These are phyloP conservation scores for Pythium phragmitis DNA, from an alignment of 352 stramenopile species.

Conservation along the genomic window DNA sequence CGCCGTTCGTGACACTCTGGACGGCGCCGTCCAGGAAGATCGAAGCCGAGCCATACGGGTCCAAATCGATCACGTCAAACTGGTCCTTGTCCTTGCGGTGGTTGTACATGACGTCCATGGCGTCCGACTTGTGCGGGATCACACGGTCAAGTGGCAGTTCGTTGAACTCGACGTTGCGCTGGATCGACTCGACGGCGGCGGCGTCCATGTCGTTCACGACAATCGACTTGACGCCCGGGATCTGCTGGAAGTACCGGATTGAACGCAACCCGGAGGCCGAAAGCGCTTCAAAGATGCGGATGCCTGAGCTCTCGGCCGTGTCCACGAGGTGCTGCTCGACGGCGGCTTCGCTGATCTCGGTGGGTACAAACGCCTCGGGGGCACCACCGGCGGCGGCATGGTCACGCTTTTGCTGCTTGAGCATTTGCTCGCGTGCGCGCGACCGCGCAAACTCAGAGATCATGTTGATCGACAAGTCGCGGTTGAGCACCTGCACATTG, in stretches of 20 bases:
- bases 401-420: slow-evolving; percentile 68
- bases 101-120: slow-evolving; percentile 88
- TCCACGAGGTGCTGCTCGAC: slow-evolving; percentile 65
- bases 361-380: slow-evolving; percentile 39
- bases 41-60: slow-evolving; percentile 98
- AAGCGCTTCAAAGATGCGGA: slow-evolving; percentile 98
- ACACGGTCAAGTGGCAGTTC: slow-evolving; percentile 79
- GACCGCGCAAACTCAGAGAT: slow-evolving; percentile 96
- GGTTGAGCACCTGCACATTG: slow-evolving; percentile 97
- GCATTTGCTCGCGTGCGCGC: slow-evolving; percentile 67
- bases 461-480: slow-evolving; percentile 97
- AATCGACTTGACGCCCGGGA: slow-evolving; percentile 95
- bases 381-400: slow-evolving; percentile 44
- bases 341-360: slow-evolving; percentile 63
- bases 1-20: slow-evolving; percentile 94
- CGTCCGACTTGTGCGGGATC: slow-evolving; percentile 83
- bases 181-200: slow-evolving; percentile 94
- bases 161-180: slow-evolving; percentile 94
- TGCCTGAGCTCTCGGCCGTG: slow-evolving; percentile 78
- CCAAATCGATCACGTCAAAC: slow-evolving; percentile 99
- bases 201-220: slow-evolving; percentile 99
- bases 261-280: slow-evolving; percentile 97
- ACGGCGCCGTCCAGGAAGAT: slow-evolving; percentile 98
- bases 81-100: slow-evolving; percentile 86
- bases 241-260: slow-evolving; percentile 99